Conservation (phyloP, 257 asterid genomes). For the Solanum neorickii region DNA sequence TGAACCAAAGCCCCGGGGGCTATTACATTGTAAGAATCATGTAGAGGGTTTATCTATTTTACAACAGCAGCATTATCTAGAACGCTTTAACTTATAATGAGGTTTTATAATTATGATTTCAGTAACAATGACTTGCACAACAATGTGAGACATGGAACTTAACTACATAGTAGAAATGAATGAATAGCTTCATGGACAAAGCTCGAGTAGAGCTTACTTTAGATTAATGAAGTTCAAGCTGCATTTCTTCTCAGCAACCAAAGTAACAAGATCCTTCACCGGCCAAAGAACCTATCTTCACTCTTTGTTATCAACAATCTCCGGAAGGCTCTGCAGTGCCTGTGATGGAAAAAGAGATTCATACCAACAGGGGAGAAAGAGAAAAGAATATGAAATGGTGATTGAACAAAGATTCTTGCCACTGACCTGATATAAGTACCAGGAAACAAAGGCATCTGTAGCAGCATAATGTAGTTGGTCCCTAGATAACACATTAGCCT, state of each 20-base stretch:
- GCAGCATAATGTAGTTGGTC: slow-evolving; percentile 76
- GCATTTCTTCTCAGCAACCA: background rate
- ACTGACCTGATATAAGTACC: slow-evolving; percentile 75
- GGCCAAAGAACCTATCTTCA: slow-evolving; percentile 2
- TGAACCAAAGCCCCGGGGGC: background rate
- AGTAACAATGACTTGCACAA: background rate
- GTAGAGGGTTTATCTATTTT: background rate
- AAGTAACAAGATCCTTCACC: background rate
- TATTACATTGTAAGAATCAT: background rate
- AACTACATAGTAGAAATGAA: background rate
- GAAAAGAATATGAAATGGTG: background rate
- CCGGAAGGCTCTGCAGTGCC: slow-evolving; percentile 52
- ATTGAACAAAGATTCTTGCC: background rate
- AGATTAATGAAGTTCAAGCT: background rate
- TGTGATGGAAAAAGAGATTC: slow-evolving; percentile 6
- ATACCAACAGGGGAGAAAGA: background rate
- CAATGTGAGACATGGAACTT: background rate
- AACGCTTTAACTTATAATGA: background rate
- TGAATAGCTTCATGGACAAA: background rate
- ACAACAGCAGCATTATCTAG: background rate
- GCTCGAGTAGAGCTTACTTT: background rate
- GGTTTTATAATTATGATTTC: background rate
- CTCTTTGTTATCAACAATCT: slow-evolving; percentile 16
- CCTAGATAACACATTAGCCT: slow-evolving; percentile 49
- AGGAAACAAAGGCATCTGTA: slow-evolving; percentile 79